Evolutionary conservation across 257 asterid species (phyloP).

Genomic region (Lithospermum erythrorhizon): DNA sequence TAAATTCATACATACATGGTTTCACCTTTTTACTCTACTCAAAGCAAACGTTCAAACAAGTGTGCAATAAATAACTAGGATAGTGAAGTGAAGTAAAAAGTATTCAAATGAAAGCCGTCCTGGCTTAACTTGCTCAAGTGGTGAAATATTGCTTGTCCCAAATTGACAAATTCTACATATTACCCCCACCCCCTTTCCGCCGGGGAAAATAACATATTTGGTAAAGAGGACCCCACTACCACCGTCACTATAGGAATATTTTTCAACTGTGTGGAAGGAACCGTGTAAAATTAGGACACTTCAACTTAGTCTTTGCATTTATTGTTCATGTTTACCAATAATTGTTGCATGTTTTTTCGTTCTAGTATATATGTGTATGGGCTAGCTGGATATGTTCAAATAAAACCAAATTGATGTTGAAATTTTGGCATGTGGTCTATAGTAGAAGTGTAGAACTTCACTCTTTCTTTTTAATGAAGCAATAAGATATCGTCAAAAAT

Average conservation of each 20-base stretch:
- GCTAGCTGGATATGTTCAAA: too few species aligned
- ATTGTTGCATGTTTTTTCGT: constrained; percentile 22
- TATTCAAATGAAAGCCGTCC: constrained; percentile 2
- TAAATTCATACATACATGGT: too few species aligned
- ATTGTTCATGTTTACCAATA: constrained; percentile 14
- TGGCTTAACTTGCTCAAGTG: constrained; percentile 11
- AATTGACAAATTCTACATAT: not conserved
- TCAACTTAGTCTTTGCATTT: constrained; percentile 22
- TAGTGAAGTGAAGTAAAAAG: too few species aligned
- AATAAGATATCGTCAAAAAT: too few species aligned
- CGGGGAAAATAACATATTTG: constrained; percentile 1
- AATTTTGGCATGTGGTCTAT: constrained; percentile 26
- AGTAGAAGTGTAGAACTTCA: too few species aligned
- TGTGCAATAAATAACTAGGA: not conserved
- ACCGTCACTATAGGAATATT: constrained; percentile 10
- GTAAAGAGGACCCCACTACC: not conserved
- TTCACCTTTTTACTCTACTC: too few species aligned
- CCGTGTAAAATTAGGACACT: constrained; percentile 37
- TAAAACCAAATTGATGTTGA: not conserved
- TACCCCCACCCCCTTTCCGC: not conserved
- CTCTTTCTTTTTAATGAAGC: too few species aligned
- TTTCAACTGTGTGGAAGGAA: constrained; percentile 8
- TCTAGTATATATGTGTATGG: not conserved
- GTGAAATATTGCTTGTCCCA: constrained; percentile 8
- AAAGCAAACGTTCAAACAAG: too few species aligned